A percentile compares a stretch with the other conserved stretches of the same genome.
Conservation (phyloP, 2,329 filamentous ascomycete species). For the Macrophomina tecta region DNA sequence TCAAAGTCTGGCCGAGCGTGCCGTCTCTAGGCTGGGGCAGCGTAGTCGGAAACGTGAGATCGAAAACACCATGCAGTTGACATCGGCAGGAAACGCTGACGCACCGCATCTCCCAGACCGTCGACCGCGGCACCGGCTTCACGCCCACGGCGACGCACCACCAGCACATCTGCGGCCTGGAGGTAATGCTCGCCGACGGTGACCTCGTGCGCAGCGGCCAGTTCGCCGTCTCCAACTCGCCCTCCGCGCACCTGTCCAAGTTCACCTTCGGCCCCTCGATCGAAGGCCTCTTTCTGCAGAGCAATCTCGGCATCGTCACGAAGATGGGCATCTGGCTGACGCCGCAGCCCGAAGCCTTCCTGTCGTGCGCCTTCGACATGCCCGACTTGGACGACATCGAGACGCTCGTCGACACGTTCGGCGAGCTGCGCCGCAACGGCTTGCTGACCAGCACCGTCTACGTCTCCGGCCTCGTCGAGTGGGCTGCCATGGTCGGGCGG, state of each 20-base stretch:
- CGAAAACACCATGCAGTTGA: too few relatives aligned
- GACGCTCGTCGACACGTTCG: slow-evolving; percentile 56
- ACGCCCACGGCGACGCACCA: slow-evolving; percentile 52
- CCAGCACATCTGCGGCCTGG: slow-evolving; percentile 52
- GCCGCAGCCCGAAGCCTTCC: slow-evolving; percentile 58
- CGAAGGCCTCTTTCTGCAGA: slow-evolving; percentile 46
- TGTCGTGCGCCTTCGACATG: slow-evolving; percentile 53
- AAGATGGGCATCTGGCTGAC: slow-evolving; percentile 64
- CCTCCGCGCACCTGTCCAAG: slow-evolving; percentile 40
- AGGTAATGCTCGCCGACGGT: slow-evolving; percentile 50
- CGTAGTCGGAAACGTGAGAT: slow-evolving; percentile 39
- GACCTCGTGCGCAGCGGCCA: slow-evolving; percentile 49
- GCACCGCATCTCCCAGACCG: background rate
- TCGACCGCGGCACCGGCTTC: slow-evolving; percentile 40
- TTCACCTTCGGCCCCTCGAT: slow-evolving; percentile 45
- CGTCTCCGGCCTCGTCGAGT: slow-evolving; percentile 49
- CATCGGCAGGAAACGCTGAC: background rate
- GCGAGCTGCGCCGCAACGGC: slow-evolving; percentile 48
- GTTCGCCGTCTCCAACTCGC: slow-evolving; percentile 43
- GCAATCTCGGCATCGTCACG: slow-evolving; percentile 43
- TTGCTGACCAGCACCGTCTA: slow-evolving; percentile 53
- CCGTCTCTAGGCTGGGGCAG: slow-evolving; percentile 45
- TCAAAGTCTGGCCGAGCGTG: slow-evolving; percentile 50
- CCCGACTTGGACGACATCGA: slow-evolving; percentile 57
- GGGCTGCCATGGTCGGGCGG: slow-evolving; percentile 48